Percentiles rank a stretch among this genome's conserved stretches.
Evolutionary conservation across 257 asterid species (phyloP).

Genomic region (Eustoma russellianum): DNA sequence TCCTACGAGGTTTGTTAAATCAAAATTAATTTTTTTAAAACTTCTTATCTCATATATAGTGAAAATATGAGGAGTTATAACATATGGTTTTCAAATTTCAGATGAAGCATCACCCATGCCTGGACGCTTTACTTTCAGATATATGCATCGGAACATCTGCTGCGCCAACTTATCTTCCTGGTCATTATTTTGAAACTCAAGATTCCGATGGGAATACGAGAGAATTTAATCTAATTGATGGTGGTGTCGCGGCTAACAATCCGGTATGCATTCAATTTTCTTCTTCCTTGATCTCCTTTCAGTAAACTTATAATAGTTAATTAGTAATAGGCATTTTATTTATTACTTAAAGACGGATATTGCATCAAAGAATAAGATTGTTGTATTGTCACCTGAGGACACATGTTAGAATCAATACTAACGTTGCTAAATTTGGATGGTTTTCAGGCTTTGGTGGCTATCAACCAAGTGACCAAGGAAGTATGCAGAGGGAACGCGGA

Average conservation of each 20-base stretch:
- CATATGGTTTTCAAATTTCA: slow-evolving; percentile 1
- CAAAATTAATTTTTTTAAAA: not conserved
- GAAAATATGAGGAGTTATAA: not conserved
- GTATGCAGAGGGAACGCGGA: slow-evolving; percentile 17
- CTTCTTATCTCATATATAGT: not conserved
- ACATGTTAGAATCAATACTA: no score
- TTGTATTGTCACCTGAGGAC: no score
- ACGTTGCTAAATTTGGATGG: no score
- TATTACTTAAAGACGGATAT: no score
- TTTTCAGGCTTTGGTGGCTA: slow-evolving; percentile 40
- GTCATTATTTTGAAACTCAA: slow-evolving; percentile 26
- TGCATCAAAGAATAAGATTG: no score
- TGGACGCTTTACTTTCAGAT: slow-evolving; percentile 34
- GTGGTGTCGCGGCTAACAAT: not conserved
- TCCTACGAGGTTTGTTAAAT: not conserved
- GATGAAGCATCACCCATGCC: slow-evolving; percentile 13
- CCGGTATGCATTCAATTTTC: not conserved
- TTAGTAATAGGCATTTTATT: no score
- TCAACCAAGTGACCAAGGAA: slow-evolving; percentile 27
- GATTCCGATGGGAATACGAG: slow-evolving; percentile 14
- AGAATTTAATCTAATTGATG: slow-evolving; percentile 7
- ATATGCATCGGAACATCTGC: slow-evolving; percentile 57
- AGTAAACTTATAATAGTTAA: no score
- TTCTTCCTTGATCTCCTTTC: no score
- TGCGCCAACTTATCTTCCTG: slow-evolving; percentile 52